These are phyloP conservation scores for Pistacia vera DNA, from an alignment of 345 rosid species.

Conservation along the genomic window DNA sequence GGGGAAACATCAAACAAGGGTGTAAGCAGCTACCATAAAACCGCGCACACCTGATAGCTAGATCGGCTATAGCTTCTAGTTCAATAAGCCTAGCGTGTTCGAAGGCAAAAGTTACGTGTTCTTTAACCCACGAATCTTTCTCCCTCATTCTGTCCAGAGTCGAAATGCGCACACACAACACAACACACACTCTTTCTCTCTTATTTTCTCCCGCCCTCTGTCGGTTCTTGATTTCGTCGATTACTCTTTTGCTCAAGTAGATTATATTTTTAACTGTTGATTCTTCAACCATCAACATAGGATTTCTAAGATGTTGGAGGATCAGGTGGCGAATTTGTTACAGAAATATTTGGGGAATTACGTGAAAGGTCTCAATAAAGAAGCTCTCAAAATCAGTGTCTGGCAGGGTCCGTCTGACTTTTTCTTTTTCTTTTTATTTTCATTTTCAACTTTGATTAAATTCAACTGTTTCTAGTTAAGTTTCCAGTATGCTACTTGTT, in stretches of 20 bases:
- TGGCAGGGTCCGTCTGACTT: conserved; percentile 69
- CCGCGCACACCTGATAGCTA: conserved; percentile 4
- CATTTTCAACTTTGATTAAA: neutral
- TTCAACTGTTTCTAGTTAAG: neutral
- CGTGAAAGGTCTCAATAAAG: conserved; percentile 83
- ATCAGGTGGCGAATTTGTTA: conserved; percentile 89
- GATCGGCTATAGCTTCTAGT: neutral
- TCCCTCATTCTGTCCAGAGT: neutral
- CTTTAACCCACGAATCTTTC: neutral
- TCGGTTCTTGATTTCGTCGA: neutral
- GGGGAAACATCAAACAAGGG: neutral
- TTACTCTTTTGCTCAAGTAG: neutral
- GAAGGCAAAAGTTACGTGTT: conserved; percentile 24
- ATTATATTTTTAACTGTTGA: conserved; percentile 5
- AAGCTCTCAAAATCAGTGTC: conserved; percentile 97
- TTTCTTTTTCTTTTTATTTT: neutral
- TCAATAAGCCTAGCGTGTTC: conserved; percentile 44
- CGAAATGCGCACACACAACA: neutral
- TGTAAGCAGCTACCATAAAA: too few relatives aligned
- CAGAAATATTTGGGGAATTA: conserved; percentile 92
- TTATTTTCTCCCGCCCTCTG: neutral
- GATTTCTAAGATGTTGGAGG: conserved; percentile 83
- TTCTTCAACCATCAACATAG: conserved; percentile 15
- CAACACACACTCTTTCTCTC: neutral
- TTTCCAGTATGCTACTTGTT: neutral